Evolutionary conservation across 106 monocot genomes (phyloP), one percentile per base, ranked within the genome.

Genomic region (Alisma plantagoaquatica): DNA sequence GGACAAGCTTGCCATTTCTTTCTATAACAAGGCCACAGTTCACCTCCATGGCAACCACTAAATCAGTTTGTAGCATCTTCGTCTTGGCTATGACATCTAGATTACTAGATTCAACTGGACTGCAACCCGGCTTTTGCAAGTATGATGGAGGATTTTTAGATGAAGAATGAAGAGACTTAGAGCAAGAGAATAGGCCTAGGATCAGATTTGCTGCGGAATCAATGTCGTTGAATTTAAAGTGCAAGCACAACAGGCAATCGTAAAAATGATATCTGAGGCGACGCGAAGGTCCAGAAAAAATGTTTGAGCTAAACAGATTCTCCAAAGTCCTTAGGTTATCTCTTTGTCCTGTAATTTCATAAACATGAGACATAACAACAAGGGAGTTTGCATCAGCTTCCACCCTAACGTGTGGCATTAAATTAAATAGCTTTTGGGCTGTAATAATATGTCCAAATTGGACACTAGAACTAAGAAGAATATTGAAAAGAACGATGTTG

Each of bases 161-260:
- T n/a, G n/a, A n/a, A n/a, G n/a, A n/a, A n/a, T n/a, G n/a, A 57
- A 54, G 10, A 41, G 43, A 46, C n/a, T 61, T 70, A 10, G 70
- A 46, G 16, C 46, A 66, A 20, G 26, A 24, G 66, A 67, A 72
- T 41, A 89, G 56, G 49, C 72, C 69, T 43, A 81, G 41, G 41
- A 89, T 43, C 57, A 90, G 70, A 11, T 72, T 53, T 44, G 70
- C 63, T 46, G 96, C 96, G 46, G 82, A 66, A 71, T 82, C 66
- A 22, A 89, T 43, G 69, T 98, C 89, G 62, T 79, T 73, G 56
- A 74, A 85, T 65, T 74, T 98, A 49, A 98, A 90, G 41, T 90
- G 85, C 51, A 89, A 69, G 56, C 63, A 79, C 53, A 98, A 45
- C 49, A 90, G 60, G 63, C 68, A 67, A 26, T 85, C 89, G 56